These are phyloP conservation scores for Bretschneidera sinensis DNA, from an alignment of 345 rosid species.

Conservation along the genomic window DNA sequence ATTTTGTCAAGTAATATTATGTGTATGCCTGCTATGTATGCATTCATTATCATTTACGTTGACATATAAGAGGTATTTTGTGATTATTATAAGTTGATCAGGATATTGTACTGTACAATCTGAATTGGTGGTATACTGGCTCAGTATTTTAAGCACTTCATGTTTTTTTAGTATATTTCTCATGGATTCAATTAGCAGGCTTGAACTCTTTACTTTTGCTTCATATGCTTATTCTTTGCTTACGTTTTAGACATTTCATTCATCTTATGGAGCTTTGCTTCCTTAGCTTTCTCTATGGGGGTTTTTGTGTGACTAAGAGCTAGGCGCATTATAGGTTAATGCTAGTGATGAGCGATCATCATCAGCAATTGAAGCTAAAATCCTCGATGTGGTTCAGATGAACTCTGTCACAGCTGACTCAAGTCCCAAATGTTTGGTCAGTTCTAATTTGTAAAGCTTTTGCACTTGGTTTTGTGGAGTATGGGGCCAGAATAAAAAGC, in stretches of 20 bases:
- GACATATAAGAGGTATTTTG: slow-evolving; percentile 7
- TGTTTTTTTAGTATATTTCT: no score
- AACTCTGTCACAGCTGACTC: slow-evolving; percentile 88
- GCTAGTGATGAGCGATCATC: slow-evolving; percentile 97
- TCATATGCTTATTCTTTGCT: no score
- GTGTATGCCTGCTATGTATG: not conserved
- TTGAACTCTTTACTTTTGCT: no score
- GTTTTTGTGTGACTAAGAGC: slow-evolving; percentile 10
- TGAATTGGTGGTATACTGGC: not conserved
- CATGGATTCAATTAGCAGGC: no score
- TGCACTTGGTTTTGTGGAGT: not conserved
- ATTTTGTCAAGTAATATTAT: no score
- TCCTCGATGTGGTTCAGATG: slow-evolving; percentile 97
- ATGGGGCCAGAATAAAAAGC: slow-evolving; percentile 10
- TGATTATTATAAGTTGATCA: no score
- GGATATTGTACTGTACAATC: no score
- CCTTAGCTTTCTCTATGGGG: not conserved
- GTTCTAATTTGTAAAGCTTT: slow-evolving; percentile 11
- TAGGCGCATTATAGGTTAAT: slow-evolving; percentile 56
- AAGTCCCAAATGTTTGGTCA: slow-evolving; percentile 88
- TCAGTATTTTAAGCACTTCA: no score
- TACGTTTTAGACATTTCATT: not conserved
- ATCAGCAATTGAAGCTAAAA: slow-evolving; percentile 76
- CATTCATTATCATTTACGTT: slow-evolving; percentile 4
- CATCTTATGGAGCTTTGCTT: not conserved